These are phyloP conservation scores for Thielaviopsis populi DNA, from an alignment of 2,329 filamentous ascomycete species.

Conservation along the genomic window DNA sequence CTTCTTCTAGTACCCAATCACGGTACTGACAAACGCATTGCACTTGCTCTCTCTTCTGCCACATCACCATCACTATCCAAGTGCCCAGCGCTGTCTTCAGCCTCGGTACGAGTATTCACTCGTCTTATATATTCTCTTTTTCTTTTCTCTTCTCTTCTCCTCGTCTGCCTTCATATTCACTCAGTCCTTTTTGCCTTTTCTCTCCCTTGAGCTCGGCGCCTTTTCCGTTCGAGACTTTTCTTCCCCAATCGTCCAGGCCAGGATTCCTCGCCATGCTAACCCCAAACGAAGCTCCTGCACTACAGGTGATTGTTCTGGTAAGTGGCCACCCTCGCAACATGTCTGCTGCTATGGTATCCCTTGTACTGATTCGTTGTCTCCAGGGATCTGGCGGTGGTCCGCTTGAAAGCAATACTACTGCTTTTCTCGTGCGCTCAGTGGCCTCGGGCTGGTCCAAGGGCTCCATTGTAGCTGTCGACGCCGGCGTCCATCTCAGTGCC, in stretches of 20 bases:
- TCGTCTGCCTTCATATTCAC: neutral
- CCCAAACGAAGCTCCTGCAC: constrained; percentile 30
- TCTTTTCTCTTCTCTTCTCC: neutral
- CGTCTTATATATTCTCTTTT: neutral
- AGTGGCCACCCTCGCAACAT: constrained; percentile 25
- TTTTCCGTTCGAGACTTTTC: neutral
- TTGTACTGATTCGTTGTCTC: constrained; percentile 13
- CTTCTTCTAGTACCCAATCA: neutral
- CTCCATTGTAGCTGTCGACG: constrained; percentile 83
- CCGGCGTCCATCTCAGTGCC: constrained; percentile 73
- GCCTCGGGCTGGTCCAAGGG: constrained; percentile 65
- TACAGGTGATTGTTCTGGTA: constrained; percentile 65
- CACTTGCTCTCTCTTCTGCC: neutral
- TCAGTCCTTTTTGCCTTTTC: neutral
- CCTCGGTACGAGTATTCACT: neutral
- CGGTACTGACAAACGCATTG: neutral
- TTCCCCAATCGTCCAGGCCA: neutral
- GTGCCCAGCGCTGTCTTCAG: neutral
- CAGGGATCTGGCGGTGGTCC: constrained; percentile 86
- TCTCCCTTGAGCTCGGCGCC: neutral
- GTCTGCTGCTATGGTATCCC: neutral
- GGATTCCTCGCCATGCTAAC: constrained; percentile 7
- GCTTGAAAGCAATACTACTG: constrained; percentile 76
- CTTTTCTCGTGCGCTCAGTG: constrained; percentile 72
- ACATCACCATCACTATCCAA: neutral